Evolutionary conservation across 805 yeast genomes (phyloP), one percentile per base, ranked within the genome.

Genomic region (Sugiyamaella qingdaonensis): DNA sequence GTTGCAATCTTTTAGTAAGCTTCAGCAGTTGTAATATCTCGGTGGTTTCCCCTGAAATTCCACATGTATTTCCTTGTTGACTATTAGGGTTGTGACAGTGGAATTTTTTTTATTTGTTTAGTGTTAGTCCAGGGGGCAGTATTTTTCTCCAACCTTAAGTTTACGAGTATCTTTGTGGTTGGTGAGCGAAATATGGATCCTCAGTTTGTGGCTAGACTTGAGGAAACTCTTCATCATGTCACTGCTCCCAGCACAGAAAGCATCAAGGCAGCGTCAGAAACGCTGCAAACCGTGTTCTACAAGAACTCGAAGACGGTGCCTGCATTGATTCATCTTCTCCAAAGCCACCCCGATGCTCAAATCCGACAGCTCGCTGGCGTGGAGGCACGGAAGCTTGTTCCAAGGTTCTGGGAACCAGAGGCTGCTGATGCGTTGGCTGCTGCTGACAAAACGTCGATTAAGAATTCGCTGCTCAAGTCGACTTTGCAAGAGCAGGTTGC

Each of bases 301-400:
- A 74, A 80, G 54, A 80, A 83, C 62, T 80, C 88, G 27, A 73
- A 79, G 61, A 79, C 92, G 16, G 77, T 92, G 55, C 94, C 96
- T 16, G 84, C 96, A 10, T 76, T 92, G 68, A 75, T 92, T 62
- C 94, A 88, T 64, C 80, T 94, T 56, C 77, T 89, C 65, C 90
- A 87, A 70, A 78, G 76, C 60, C 82, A 84, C 61, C 72, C 77
- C 39, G 84, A 84, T 63, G 85, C 80, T 58, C 87, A 86, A 63
- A 68, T 91, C 61, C 86, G 88, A 64, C 96, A 90, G 71, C 77
- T 94, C 57, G 95, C 97, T n/a, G 95, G 97, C 57, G 96, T 94
- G 58, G 99, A 94, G 74, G 89, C 91, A 39, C 83, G 96, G 73
- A 94, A 94, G 70, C 79, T 86, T 65, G 81, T 91, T 37, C 66